Conservation (phyloP, 1,284 basidiomycete species). For the Meira nashicola region DNA sequence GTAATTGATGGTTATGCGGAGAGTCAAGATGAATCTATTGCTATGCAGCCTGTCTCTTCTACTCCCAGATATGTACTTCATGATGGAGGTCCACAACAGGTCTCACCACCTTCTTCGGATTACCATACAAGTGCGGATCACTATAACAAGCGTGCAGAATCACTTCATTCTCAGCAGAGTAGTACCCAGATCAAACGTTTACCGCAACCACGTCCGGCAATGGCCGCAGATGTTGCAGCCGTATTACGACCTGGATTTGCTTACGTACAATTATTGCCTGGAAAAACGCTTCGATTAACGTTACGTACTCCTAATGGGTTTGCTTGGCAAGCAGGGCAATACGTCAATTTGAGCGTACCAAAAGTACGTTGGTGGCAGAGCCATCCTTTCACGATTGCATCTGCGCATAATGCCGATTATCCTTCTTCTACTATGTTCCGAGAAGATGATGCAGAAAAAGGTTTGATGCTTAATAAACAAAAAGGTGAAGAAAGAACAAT, state of each 20-base stretch:
- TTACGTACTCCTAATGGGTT: slow-evolving; percentile 59
- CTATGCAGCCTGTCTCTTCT: not conserved
- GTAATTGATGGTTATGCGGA: not conserved
- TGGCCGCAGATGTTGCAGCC: slow-evolving; percentile 40
- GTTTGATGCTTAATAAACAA: slow-evolving; percentile 49
- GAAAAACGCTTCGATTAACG: slow-evolving; percentile 70
- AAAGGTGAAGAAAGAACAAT: slow-evolving; percentile 58
- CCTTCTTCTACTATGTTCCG: slow-evolving; percentile 29
- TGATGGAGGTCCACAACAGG: too few species aligned
- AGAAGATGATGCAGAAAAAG: slow-evolving; percentile 22
- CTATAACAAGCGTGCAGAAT: not conserved
- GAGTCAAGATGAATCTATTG: not conserved
- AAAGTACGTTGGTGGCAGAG: slow-evolving; percentile 65
- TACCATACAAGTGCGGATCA: too few species aligned
- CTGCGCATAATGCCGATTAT: slow-evolving; percentile 60
- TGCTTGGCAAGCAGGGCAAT: slow-evolving; percentile 72
- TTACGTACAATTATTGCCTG: slow-evolving; percentile 72
- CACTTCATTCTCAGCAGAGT: not conserved
- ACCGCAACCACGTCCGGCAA: slow-evolving; percentile 25
- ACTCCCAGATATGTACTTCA: not conserved
- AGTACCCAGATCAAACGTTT: not conserved
- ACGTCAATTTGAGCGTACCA: slow-evolving; percentile 70
- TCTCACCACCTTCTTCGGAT: too few species aligned
- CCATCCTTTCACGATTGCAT: slow-evolving; percentile 77
- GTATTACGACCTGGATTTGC: slow-evolving; percentile 62